Conservation (phyloP, 257 asterid species). For the Cordia subcordata region DNA sequence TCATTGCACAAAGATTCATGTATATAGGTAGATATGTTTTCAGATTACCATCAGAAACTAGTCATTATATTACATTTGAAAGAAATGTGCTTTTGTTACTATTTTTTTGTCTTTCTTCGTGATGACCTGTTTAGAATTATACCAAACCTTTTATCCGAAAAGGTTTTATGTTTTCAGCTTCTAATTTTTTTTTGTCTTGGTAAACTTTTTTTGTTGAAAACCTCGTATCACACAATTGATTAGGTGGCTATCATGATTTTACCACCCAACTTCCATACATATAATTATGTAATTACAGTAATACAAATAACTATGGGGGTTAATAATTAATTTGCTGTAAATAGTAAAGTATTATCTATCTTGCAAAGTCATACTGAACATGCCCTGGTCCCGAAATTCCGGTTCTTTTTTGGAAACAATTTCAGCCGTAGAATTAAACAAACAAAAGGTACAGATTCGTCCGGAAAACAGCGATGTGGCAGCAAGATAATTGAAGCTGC, state of each 20-base stretch:
- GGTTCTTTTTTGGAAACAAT: constrained; percentile 35
- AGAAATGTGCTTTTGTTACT: too few relatives aligned
- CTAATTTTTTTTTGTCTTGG: background rate
- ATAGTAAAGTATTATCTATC: background rate
- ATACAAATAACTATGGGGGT: background rate
- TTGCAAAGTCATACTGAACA: constrained; percentile 21
- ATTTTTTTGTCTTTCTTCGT: too few relatives aligned
- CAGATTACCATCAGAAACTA: too few relatives aligned
- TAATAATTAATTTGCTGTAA: background rate
- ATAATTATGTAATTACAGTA: background rate
- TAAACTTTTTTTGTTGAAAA: background rate
- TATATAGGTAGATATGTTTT: too few relatives aligned
- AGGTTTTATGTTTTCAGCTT: background rate
- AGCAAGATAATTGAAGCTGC: constrained; percentile 25
- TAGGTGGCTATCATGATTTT: background rate
- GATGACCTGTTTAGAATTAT: background rate
- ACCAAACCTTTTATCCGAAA: background rate
- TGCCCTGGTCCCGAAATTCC: constrained; percentile 36
- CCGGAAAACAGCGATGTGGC: constrained; percentile 35
- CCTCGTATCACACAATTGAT: constrained; percentile 7
- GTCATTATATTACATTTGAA: too few relatives aligned
- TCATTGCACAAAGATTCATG: too few relatives aligned
- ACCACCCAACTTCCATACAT: background rate
- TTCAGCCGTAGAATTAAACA: constrained; percentile 29
- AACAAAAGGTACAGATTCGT: constrained; percentile 33